Percentiles rank a stretch among this genome's conserved stretches.
Evolutionary conservation across 352 stramenopile genomes (phyloP).

Genomic region (Peronospora farinosa): DNA sequence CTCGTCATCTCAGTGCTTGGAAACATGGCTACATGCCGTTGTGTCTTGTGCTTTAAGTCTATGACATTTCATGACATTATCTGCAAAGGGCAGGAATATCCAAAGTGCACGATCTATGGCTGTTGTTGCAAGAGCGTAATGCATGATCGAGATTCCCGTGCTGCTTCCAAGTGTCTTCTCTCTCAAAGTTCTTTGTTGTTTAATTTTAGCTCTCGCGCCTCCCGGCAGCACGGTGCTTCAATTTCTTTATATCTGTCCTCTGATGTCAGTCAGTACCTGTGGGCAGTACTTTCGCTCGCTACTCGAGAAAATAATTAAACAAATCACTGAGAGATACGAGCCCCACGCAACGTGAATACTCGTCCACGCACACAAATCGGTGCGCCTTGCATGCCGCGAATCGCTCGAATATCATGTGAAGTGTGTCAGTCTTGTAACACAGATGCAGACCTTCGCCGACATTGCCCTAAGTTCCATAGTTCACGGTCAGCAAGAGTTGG

Average conservation of each 20-base stretch:
- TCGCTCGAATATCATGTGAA: constrained; percentile 87
- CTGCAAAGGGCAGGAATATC: too few relatives aligned
- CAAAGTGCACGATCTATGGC: constrained; percentile 2
- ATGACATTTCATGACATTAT: constrained; percentile 1
- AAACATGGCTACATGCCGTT: neutral
- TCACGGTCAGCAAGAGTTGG: constrained; percentile 4
- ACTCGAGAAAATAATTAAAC: constrained; percentile 89
- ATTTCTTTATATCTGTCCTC: constrained; percentile 15
- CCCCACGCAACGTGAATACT: constrained; percentile 74
- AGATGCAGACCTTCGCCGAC: constrained; percentile 75
- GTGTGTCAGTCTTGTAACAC: constrained; percentile 85
- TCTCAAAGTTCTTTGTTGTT: constrained; percentile 30
- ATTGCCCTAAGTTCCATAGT: constrained; percentile 50
- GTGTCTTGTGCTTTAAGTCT: neutral
- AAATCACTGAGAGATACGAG: constrained; percentile 84
- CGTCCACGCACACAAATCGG: constrained; percentile 80
- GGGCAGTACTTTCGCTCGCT: constrained; percentile 32
- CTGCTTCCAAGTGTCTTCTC: constrained; percentile 12
- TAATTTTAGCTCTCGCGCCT: constrained; percentile 18
- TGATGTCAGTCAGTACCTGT: constrained; percentile 11
- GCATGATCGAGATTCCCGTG: neutral
- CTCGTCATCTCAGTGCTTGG: neutral
- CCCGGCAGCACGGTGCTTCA: constrained; percentile 19
- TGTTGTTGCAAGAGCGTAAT: neutral
- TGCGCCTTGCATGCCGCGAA: constrained; percentile 84